These are phyloP conservation scores for Mycosphaerelloides madeirae DNA, from an alignment of 2,329 filamentous ascomycete species.

Conservation along the genomic window DNA sequence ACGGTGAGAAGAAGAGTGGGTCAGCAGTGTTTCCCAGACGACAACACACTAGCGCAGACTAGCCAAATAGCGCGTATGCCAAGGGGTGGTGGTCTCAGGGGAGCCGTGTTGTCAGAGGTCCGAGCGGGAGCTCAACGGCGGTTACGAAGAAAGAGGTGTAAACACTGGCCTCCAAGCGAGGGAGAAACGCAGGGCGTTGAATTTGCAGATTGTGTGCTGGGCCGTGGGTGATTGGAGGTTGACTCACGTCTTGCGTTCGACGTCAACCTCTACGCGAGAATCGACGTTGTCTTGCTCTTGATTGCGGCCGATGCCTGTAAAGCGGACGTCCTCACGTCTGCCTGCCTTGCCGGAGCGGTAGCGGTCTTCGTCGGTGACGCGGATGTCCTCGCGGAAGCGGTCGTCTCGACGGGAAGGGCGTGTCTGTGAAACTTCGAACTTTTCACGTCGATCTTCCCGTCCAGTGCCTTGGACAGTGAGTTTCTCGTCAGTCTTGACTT, in stretches of 20 bases:
- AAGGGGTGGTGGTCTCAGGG: slow-evolving; percentile 27
- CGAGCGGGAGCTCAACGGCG: no score
- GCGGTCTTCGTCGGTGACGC: slow-evolving; percentile 72
- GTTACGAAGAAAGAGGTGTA: no score
- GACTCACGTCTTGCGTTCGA: slow-evolving; percentile 51
- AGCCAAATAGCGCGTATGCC: slow-evolving; percentile 29
- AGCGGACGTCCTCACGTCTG: slow-evolving; percentile 35
- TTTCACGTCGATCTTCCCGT: slow-evolving; percentile 93
- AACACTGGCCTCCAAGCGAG: no score
- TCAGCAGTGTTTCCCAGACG: slow-evolving; percentile 27
- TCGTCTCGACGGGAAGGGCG: slow-evolving; percentile 62
- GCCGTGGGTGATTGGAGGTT: slow-evolving; percentile 11
- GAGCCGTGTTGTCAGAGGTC: slow-evolving; percentile 5
- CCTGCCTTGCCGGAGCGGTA: slow-evolving; percentile 63
- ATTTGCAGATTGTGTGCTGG: neutral
- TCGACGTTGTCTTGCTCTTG: slow-evolving; percentile 23
- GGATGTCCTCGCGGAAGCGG: slow-evolving; percentile 75
- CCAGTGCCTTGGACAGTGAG: slow-evolving; percentile 78
- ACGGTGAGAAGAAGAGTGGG: slow-evolving; percentile 23
- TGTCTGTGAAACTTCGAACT: slow-evolving; percentile 52
- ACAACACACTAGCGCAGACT: slow-evolving; percentile 30
- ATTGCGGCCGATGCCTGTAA: slow-evolving; percentile 16
- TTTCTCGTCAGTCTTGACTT: slow-evolving; percentile 83
- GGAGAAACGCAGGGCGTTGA: neutral
- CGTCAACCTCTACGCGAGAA: slow-evolving; percentile 36